phyloP scores from a whole-genome alignment of 225 moss, liverwort and hornwort species.

The Antitrichia curtipendula region DNA sequence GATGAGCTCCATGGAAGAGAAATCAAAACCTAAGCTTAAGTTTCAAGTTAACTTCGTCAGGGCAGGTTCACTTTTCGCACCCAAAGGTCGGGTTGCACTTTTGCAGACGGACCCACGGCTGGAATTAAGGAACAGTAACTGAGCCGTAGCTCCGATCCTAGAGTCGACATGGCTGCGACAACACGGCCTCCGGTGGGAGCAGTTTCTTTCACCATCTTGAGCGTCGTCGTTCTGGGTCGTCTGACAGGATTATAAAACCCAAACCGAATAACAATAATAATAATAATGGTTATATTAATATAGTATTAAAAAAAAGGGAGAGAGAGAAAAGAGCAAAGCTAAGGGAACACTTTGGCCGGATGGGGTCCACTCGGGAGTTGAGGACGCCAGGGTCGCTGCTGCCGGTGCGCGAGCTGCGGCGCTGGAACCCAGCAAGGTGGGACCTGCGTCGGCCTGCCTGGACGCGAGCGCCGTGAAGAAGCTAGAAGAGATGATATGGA shows the following conservation, averaged over 20 bases:
- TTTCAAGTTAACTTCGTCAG: background rate
- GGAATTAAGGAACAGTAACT: slow-evolving; percentile 12
- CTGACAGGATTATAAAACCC: background rate
- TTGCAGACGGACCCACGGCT: background rate
- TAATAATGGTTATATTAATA: background rate
- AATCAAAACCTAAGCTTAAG: no score
- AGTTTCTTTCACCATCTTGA: background rate
- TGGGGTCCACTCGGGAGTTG: background rate
- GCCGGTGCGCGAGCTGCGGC: slow-evolving; percentile 14
- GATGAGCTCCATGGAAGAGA: background rate
- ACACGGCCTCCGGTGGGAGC: background rate
- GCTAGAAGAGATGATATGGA: background rate
- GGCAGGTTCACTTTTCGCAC: background rate
- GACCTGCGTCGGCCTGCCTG: background rate
- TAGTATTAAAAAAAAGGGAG: background rate
- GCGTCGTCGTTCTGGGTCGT: background rate
- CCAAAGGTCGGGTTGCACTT: background rate
- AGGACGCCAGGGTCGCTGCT: slow-evolving; percentile 8
- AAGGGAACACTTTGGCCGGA: background rate
- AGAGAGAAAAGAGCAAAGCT: background rate
- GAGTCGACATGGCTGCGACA: background rate
- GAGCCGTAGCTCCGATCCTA: background rate
- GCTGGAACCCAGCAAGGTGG: slow-evolving; percentile 1
- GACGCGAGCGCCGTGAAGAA: background rate
- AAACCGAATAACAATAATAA: background rate